These are phyloP conservation scores for Plasmodium vivax DNA, from an alignment of 169 alveolate genomes.

Conservation along the genomic window DNA sequence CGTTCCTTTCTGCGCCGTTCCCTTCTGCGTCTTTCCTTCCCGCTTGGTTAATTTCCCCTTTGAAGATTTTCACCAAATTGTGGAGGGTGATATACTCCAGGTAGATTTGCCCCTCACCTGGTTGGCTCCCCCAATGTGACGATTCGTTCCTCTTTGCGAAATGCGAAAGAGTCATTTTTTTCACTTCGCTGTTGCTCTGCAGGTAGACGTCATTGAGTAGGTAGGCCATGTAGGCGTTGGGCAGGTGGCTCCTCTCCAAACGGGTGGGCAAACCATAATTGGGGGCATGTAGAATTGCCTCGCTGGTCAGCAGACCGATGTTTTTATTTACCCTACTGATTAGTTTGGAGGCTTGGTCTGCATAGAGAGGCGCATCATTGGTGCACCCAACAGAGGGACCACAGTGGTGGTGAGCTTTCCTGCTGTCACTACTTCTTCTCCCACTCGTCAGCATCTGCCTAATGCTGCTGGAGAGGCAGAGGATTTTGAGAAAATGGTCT, in stretches of 20 bases:
- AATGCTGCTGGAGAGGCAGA: conserved; percentile 30
- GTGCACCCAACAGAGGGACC: not conserved
- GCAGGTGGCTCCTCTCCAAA: not conserved
- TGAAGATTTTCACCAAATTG: conserved; percentile 54
- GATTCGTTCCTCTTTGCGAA: conserved; percentile 21
- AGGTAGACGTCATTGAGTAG: conserved; percentile 58
- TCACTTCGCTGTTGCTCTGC: conserved; percentile 39
- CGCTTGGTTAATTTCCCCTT: conserved; percentile 45
- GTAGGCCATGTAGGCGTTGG: conserved; percentile 25
- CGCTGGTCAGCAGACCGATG: conserved; percentile 14
- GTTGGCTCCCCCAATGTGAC: not conserved
- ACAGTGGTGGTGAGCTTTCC: not conserved
- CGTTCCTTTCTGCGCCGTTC: not conserved
- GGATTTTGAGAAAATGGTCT: conserved; percentile 37
- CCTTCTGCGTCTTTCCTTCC: not conserved
- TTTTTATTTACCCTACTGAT: conserved; percentile 41
- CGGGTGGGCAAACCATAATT: conserved; percentile 3
- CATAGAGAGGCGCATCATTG: not conserved
- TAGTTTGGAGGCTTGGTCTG: not conserved
- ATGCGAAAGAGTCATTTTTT: conserved; percentile 11
- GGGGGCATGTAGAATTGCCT: conserved; percentile 13
- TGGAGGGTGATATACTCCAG: conserved; percentile 59
- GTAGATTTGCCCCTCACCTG: conserved; percentile 12
- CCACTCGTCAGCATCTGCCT: conserved; percentile 42
- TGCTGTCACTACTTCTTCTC: not conserved